Base-by-base conservation (phyloP, 2,329 filamentous ascomycete species). In the Fusarium equiseti region DNA sequence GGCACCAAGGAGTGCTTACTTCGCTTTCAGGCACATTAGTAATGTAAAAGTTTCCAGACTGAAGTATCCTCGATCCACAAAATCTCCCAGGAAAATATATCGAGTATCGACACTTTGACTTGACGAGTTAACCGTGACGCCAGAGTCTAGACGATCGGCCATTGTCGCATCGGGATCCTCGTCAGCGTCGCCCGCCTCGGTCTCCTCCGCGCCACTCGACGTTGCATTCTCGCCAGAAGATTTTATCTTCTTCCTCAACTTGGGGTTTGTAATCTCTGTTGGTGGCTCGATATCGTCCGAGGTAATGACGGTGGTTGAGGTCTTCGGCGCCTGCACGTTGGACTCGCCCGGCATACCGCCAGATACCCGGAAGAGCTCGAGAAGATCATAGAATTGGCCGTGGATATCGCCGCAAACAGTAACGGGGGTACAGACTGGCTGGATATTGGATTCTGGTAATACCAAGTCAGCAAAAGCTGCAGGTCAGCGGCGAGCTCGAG, bases 381-480 rank as follows among this genome's bases (percentile, higher is more conserved):
- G 89, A 12, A 99, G 87, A 81, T 99, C 96, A 83, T 99, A 98
- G 81, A 98, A 98, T 83, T 99, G 96, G 75, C 96, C 96, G 82
- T 99, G 96, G 69, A 99, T 98, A 79, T 99, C 96, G 78, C 96
- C 96, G 78, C 96, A 98, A 70, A 99, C 92, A 8, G 96, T 99
- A 69, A 99, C 96, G 9, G 96, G 96, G 0, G 96, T 97, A 57
- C 92, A 90, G 22, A 99, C 95, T n/a, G 96, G 96, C 80, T 98
- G 96, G 64, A 99, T 98, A 80, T 99, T 99, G 72, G 95, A 98
- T 83, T 99, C 96, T 97, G 55, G 55, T 54, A 46, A 20, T 49
- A 31, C 53, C 50, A 31, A 61, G 63, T 77, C 64, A 77, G 72
- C 61, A 46, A 53, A 42, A 40, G 50, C 27, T 31, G 49, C 51